Conservation (phyloP, 129 eudicot species). For the Erigeron canadensis region DNA sequence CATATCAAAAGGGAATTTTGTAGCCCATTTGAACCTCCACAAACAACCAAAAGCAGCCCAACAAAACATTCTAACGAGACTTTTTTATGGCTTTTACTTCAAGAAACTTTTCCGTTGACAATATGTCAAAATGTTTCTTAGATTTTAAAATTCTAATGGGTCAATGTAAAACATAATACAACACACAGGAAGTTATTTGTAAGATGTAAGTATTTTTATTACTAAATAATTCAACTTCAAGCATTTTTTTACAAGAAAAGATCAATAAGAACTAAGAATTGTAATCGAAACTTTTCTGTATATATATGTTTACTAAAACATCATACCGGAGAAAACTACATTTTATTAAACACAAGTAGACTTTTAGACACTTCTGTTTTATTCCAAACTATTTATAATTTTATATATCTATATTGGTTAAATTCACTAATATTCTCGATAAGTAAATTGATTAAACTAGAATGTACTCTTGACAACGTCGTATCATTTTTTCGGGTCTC, state of each 20-base stretch:
- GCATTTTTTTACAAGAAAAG: neutral
- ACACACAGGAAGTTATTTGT: neutral
- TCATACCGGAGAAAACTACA: neutral
- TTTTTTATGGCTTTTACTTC: slow-evolving; percentile 22
- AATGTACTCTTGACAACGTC: too few relatives aligned
- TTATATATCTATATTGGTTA: too few relatives aligned
- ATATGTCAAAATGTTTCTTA: slow-evolving; percentile 6
- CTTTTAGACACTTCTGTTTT: too few relatives aligned
- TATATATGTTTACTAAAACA: neutral
- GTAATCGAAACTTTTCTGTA: neutral
- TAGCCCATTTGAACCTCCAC: neutral
- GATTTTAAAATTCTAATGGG: slow-evolving; percentile 1
- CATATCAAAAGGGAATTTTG: slow-evolving; percentile 16
- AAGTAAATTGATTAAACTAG: too few relatives aligned
- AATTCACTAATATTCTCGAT: too few relatives aligned
- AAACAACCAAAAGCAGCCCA: slow-evolving; percentile 36
- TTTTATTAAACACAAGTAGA: too few relatives aligned
- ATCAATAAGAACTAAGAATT: too few relatives aligned
- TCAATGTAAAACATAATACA: slow-evolving; percentile 19
- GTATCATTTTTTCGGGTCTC: too few relatives aligned
- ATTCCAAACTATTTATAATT: too few relatives aligned
- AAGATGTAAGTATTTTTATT: too few relatives aligned
- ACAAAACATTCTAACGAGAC: slow-evolving; percentile 6
- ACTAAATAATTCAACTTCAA: too few relatives aligned
- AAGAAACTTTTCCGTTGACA: slow-evolving; percentile 21